phyloP scores from a whole-genome alignment of 306 rosid species.

The Styphnolobium japonicum region DNA sequence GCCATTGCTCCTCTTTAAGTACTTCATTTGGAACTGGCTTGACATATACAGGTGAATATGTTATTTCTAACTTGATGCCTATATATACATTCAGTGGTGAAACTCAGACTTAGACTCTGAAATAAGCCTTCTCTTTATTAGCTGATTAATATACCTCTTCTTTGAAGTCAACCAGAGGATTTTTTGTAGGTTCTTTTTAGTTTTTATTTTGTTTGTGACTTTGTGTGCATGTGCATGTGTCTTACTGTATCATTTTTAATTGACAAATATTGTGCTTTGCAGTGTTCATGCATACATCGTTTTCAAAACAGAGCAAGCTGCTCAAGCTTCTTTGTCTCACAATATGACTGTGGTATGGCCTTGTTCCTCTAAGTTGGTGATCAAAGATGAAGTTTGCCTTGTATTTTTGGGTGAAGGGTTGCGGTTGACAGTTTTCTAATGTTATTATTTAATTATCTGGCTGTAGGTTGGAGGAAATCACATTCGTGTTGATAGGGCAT shows the following conservation, averaged over 20 bases:
- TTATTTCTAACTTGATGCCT: no score
- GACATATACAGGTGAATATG: no score
- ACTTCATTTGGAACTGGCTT: no score
- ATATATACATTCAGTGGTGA: no score
- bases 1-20: no score
- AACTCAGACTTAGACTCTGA: not conserved
- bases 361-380: not conserved
- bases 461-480: slow-evolving; percentile 83
- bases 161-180: not conserved
- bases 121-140: no score
- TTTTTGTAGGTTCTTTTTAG: not conserved
- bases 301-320: slow-evolving; percentile 68
- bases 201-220: not conserved
- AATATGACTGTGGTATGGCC: slow-evolving; percentile 82
- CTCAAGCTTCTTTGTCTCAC: slow-evolving; percentile 79
- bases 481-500: slow-evolving; percentile 92
- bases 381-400: not conserved
- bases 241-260: not conserved
- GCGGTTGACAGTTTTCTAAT: not conserved
- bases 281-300: slow-evolving; percentile 87
- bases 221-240: no score
- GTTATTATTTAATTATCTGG: slow-evolving; percentile 12
- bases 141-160: not conserved
- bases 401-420: not conserved
- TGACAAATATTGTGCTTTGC: slow-evolving; percentile 33